phyloP scores from a whole-genome alignment of 2,329 filamentous ascomycete species.

The Cryoendolithus antarcticus region DNA sequence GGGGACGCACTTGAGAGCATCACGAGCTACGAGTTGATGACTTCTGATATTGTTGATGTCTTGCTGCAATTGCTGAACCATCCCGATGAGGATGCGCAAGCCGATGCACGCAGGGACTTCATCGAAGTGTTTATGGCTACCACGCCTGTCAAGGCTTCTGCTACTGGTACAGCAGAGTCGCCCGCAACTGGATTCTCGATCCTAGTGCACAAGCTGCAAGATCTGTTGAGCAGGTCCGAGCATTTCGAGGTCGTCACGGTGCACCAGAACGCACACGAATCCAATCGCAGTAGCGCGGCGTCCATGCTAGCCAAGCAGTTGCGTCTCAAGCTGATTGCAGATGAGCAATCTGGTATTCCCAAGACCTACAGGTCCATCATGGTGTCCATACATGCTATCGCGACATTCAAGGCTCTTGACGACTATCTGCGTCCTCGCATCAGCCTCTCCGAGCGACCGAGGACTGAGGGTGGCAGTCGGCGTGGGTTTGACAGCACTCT shows the following conservation, averaged over 20 bases:
- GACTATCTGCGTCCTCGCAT: slow-evolving; percentile 91
- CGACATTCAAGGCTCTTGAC: slow-evolving; percentile 91
- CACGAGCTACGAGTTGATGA: slow-evolving; percentile 86
- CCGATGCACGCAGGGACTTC: slow-evolving; percentile 66
- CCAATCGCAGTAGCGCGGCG: slow-evolving; percentile 76
- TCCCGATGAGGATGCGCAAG: slow-evolving; percentile 41
- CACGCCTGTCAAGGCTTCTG: slow-evolving; percentile 47
- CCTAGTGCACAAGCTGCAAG: slow-evolving; percentile 86
- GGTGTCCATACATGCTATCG: slow-evolving; percentile 97
- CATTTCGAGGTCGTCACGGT: slow-evolving; percentile 97
- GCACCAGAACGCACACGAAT: slow-evolving; percentile 82
- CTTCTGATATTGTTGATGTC: slow-evolving; percentile 76
- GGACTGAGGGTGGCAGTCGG: slow-evolving; percentile 35
- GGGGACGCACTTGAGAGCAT: slow-evolving; percentile 82
- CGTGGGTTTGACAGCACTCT: slow-evolving; percentile 46
- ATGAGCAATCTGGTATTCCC: slow-evolving; percentile 87
- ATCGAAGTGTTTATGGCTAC: slow-evolving; percentile 85
- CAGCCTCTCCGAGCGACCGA: slow-evolving; percentile 56
- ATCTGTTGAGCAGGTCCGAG: slow-evolving; percentile 88
- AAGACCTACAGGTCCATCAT: slow-evolving; percentile 83
- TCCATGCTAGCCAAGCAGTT: slow-evolving; percentile 97
- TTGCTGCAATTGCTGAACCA: slow-evolving; percentile 73
- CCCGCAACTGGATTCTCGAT: slow-evolving; percentile 78
- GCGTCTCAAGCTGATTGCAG: slow-evolving; percentile 73
- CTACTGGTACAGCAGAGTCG: slow-evolving; percentile 52